Evolutionary conservation across 108 stramenopile species (phyloP).

Genomic region (Cyclotella atomus): DNA sequence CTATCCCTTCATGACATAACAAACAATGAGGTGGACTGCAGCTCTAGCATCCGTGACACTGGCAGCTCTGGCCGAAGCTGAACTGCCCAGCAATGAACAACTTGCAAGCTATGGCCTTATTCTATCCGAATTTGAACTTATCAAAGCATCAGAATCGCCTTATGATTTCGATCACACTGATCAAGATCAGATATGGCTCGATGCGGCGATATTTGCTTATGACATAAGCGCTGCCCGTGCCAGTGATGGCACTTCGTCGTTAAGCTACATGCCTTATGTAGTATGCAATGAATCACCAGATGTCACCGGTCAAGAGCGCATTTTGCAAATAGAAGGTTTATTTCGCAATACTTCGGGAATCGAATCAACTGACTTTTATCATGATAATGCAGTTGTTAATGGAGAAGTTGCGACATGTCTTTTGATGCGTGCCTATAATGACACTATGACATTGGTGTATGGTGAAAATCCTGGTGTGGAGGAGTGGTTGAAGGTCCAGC

Average conservation of each 20-base stretch:
- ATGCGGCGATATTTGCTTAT: conserved; percentile 24
- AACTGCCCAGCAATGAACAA: conserved; percentile 5
- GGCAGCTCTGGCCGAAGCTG: not conserved
- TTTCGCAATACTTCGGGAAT: conserved; percentile 25
- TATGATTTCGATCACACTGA: conserved; percentile 17
- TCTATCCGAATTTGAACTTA: conserved; percentile 13
- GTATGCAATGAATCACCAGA: conserved; percentile 20
- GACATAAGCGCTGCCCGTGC: not conserved
- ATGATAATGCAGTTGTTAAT: not conserved
- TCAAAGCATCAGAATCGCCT: conserved; percentile 22
- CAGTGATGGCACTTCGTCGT: not conserved
- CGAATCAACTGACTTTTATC: conserved; percentile 12
- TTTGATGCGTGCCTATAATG: conserved; percentile 17
- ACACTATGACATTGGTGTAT: conserved; percentile 23
- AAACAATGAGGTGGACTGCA: no score
- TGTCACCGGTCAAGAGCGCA: conserved; percentile 9
- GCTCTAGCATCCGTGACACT: not conserved
- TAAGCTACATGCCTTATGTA: conserved; percentile 26
- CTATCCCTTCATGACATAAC: no score
- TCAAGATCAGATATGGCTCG: conserved; percentile 28
- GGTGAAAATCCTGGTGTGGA: conserved; percentile 19
- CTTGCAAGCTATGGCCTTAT: conserved; percentile 24
- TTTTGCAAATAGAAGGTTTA: not conserved
- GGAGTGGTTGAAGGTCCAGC: conserved; percentile 18
- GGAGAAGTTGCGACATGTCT: conserved; percentile 3